Conservation (phyloP, 2,329 filamentous ascomycete species). For the Ciborinia camelliae region DNA sequence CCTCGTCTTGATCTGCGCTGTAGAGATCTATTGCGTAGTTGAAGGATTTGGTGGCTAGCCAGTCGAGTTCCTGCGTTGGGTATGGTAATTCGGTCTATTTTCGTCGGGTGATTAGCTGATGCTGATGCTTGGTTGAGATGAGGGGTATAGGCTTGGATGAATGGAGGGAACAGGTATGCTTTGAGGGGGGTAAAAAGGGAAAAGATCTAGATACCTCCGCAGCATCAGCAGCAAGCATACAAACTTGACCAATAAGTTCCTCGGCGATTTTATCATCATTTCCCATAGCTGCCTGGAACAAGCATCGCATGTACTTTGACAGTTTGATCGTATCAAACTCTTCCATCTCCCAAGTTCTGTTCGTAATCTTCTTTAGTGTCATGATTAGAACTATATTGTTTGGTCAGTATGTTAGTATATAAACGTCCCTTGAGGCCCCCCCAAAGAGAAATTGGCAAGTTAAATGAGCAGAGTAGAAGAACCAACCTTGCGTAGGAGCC, state of each 20-base stretch:
- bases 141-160: no score
- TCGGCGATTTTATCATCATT: conserved; percentile 51
- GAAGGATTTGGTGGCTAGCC: conserved; percentile 67
- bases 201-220: conserved; percentile 42
- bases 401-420: background rate
- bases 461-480: conserved; percentile 14
- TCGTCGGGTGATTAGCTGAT: background rate
- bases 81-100: conserved; percentile 48
- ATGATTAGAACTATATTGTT: conserved; percentile 34
- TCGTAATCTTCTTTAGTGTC: conserved; percentile 64
- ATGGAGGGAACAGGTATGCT: no score
- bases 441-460: background rate
- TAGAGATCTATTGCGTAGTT: conserved; percentile 70
- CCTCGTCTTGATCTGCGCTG: conserved; percentile 50
- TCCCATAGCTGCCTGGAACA: conserved; percentile 65
- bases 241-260: conserved; percentile 61
- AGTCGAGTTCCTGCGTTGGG: conserved; percentile 67
- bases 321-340: conserved; percentile 57
- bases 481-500: conserved; percentile 49
- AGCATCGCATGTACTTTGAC: conserved; percentile 73
- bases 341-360: conserved; percentile 59
- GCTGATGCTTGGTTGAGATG: rapidly evolving
- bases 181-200: no score
- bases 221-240: conserved; percentile 50
- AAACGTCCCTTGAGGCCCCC: no score